Evolutionary conservation across 108 stramenopile species (phyloP).

Genomic region (Epipyxis sp.): DNA sequence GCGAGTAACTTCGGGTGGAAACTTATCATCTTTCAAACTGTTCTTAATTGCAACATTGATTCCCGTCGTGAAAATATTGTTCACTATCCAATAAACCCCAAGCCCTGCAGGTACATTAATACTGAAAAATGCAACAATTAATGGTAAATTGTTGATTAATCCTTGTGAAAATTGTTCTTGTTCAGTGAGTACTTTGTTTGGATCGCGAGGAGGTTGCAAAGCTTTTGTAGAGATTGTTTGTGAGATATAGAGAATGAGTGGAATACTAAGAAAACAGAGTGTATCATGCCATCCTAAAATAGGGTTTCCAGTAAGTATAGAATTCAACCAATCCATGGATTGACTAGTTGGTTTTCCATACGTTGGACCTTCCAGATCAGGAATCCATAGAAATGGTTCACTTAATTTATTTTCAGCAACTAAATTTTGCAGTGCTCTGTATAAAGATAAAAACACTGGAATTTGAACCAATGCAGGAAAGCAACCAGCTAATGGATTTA

Average conservation of each 20-base stretch:
- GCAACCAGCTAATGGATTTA: constrained; percentile 90
- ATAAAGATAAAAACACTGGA: constrained; percentile 92
- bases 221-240: constrained; percentile 81
- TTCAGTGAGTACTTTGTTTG: constrained; percentile 32
- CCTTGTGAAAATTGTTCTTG: constrained; percentile 45
- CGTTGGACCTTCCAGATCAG: constrained; percentile 88
- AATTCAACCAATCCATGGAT: constrained; percentile 69
- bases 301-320: constrained; percentile 72
- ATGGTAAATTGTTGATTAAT: constrained; percentile 80
- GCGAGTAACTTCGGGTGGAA: neutral
- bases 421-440: constrained; percentile 81
- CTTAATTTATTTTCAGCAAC: constrained; percentile 79
- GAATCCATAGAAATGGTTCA: constrained; percentile 90
- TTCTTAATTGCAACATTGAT: constrained; percentile 49
- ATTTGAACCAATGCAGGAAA: constrained; percentile 85
- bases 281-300: constrained; percentile 89
- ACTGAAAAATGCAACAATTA: constrained; percentile 91
- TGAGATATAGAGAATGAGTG: constrained; percentile 77
- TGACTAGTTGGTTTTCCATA: constrained; percentile 87
- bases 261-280: constrained; percentile 76
- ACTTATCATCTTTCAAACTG: neutral
- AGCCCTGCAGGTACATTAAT: constrained; percentile 89
- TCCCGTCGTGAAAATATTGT: constrained; percentile 85
- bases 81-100: constrained; percentile 90
- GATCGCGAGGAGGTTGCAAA: constrained; percentile 72